Evolutionary conservation across 805 yeast genomes (phyloP), one percentile per base, ranked within the genome.

Genomic region (Yarrowia sp.): DNA sequence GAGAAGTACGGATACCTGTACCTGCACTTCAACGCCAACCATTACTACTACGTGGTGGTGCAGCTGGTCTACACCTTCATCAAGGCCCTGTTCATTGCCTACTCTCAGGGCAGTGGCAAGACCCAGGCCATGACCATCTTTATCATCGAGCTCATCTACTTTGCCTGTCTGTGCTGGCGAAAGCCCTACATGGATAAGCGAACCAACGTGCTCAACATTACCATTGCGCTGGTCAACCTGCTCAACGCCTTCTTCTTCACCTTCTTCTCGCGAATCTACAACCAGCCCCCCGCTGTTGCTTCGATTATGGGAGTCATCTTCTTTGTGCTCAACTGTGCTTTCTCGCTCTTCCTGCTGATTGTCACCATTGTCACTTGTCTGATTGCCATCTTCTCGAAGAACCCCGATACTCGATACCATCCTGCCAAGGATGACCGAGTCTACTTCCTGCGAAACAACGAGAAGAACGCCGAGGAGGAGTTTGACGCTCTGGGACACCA

Each of bases 281-380:
- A 89, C 64, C 97, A 92, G 79, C 88, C 91, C 9, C 88, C 87
- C 22, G 84, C 86, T 9, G 97, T 91, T 12, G 82, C 88, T 14
- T 88, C 97, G 1, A 86, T 93, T 69, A 91, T 93, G 97, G 98
- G 96, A 0, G 89, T 97, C 87, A 83, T 93, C 1, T 93, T 91
- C 79, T 93, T 93, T 77, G 83, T 93, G 69, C 78, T 93, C 77
- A 93, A 93, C 77, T 97, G 97, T 8, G 96, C 94, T 5, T 92
- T 90, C 75, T 87, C 97, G 9, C 82, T 91, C 72, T 82, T 91
- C 66, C 81, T 93, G 73, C 83, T 93, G 77, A 72, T 92, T 43
- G 78, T 88, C 80, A 88, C 91, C 74, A 82, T 92, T 70, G 87
- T 87, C 2, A 87, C 89, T 73, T 84, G 88, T 69, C 77, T 79